Conservation (phyloP, 257 asterid genomes). For the Nicotiana undulata region DNA sequence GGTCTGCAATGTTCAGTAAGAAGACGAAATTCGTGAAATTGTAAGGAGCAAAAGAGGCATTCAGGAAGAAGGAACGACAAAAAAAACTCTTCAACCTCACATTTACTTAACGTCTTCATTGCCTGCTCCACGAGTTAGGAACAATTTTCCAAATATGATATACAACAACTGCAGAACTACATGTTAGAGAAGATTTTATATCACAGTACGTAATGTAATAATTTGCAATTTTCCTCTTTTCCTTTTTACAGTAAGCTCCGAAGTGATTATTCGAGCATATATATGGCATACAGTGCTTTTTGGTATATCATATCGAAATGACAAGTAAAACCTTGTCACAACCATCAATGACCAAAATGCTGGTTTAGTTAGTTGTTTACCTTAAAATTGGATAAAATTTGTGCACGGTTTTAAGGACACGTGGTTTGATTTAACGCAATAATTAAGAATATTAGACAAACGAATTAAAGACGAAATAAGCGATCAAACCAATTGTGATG, state of each 20-base stretch:
- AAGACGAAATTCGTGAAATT: background rate
- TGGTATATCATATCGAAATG: background rate
- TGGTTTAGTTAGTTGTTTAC: background rate
- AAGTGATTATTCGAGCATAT: background rate
- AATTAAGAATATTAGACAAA: too few species aligned
- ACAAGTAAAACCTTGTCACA: background rate
- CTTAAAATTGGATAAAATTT: too few species aligned
- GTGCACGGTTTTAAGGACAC: too few species aligned
- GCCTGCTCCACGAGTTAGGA: background rate
- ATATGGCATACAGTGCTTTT: background rate
- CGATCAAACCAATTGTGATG: too few species aligned
- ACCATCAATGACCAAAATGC: background rate
- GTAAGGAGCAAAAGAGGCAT: background rate
- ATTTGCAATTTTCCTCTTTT: background rate
- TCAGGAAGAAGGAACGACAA: background rate
- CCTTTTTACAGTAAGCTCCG: background rate
- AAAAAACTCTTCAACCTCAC: background rate
- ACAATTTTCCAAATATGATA: background rate
- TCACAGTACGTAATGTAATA: background rate
- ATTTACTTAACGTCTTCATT: background rate
- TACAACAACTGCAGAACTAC: background rate
- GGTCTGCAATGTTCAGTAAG: background rate
- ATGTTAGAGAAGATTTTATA: constrained; percentile 2
- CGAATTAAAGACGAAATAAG: too few species aligned
- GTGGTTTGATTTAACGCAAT: too few species aligned